Conservation (phyloP, 257 asterid species). For the Petrea volubilis region DNA sequence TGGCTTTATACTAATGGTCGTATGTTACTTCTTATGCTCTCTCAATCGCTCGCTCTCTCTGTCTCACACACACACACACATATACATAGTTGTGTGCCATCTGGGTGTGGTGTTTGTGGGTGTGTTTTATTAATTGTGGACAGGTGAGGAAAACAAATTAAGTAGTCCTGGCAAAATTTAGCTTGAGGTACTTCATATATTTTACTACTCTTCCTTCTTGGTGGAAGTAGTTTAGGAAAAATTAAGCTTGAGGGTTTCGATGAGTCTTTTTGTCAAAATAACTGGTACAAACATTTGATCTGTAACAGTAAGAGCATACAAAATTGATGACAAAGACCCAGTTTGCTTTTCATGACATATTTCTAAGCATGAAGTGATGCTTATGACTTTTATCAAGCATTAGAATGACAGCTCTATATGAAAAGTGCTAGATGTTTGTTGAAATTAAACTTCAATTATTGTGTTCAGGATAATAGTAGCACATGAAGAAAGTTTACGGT, state of each 20-base stretch:
- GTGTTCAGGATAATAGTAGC: neutral
- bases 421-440: neutral
- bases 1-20: constrained; percentile 6
- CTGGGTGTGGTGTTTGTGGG: neutral
- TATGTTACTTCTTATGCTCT: neutral
- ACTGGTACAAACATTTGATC: constrained; percentile 1
- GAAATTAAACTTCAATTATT: neutral
- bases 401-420: neutral
- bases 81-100: neutral
- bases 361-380: neutral
- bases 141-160: neutral
- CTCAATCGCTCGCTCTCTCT: neutral
- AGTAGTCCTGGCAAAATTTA: too few relatives aligned
- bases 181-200: too few relatives aligned
- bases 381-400: neutral
- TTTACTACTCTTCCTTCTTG: too few relatives aligned
- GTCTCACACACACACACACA: neutral
- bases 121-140: neutral
- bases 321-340: neutral
- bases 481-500: neutral
- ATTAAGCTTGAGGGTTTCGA: neutral
- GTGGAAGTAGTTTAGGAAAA: neutral
- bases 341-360: neutral
- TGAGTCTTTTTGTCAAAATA: neutral
- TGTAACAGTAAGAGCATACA: neutral